A percentile compares a stretch with the other conserved stretches of the same genome.
These are phyloP conservation scores for Quillaja saponaria DNA, from an alignment of 306 rosid genomes.

Conservation along the genomic window DNA sequence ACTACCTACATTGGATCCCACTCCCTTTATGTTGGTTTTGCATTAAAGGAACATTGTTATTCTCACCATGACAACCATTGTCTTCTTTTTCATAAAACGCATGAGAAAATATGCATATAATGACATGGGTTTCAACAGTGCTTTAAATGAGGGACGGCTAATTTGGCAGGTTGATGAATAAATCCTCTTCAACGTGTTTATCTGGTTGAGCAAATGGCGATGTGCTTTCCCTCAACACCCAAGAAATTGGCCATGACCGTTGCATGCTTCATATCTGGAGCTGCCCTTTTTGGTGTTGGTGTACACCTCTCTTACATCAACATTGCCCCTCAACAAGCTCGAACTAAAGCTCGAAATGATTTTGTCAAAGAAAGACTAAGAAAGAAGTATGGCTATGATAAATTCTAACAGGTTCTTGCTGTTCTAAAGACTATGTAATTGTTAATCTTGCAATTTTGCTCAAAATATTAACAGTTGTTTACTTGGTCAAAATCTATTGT, in stretches of 20 bases:
- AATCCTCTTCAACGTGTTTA: not conserved
- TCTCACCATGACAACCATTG: too few relatives aligned
- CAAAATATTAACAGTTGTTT: too few relatives aligned
- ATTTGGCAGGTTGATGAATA: slow-evolving; percentile 14
- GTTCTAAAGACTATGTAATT: too few relatives aligned
- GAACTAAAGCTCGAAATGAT: slow-evolving; percentile 65
- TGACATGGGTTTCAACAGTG: not conserved
- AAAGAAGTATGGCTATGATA: slow-evolving; percentile 58
- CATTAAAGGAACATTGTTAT: too few relatives aligned
- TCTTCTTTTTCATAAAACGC: too few relatives aligned
- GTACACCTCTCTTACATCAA: slow-evolving; percentile 64
- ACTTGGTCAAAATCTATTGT: too few relatives aligned
- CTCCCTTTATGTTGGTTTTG: too few relatives aligned
- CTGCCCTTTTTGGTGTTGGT: slow-evolving; percentile 52
- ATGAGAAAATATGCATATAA: not conserved
- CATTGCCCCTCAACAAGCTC: slow-evolving; percentile 71
- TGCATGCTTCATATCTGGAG: slow-evolving; percentile 60
- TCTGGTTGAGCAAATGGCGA: slow-evolving; percentile 46
- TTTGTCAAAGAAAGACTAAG: slow-evolving; percentile 50
- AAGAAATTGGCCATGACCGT: slow-evolving; percentile 59
- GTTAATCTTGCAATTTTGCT: too few relatives aligned
- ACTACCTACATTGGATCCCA: too few relatives aligned
- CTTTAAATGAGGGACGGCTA: not conserved
- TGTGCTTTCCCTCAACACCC: slow-evolving; percentile 77
- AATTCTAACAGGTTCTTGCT: too few relatives aligned